Percentiles rank a stretch among this genome's conserved stretches.
These are phyloP conservation scores for Calonectria hongkongensis DNA, from an alignment of 2,329 filamentous ascomycete genomes.

Conservation along the genomic window DNA sequence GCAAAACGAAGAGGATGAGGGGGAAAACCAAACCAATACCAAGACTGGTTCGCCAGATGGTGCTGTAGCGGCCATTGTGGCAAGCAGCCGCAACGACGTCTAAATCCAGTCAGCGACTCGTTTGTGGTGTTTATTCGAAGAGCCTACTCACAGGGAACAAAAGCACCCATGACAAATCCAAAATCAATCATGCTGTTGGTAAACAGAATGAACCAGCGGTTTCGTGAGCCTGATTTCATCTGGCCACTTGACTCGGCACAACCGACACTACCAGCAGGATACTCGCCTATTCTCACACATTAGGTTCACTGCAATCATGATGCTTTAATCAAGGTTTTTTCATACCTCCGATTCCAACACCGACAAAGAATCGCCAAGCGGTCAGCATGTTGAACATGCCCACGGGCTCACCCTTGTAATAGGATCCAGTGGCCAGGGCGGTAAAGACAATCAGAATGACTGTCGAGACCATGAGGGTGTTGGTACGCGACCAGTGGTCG, in stretches of 20 bases:
- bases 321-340: constrained; percentile 5
- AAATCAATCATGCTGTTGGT: constrained; percentile 91
- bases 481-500: constrained; percentile 90
- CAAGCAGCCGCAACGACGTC: constrained; percentile 74
- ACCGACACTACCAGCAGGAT: constrained; percentile 86
- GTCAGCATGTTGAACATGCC: constrained; percentile 86
- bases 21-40: constrained; percentile 88
- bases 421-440: constrained; percentile 84
- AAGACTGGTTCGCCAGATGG: constrained; percentile 88
- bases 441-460: constrained; percentile 91
- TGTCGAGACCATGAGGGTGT: constrained; percentile 87
- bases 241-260: constrained; percentile 90
- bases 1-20: constrained; percentile 80
- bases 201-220: constrained; percentile 93
- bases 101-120: constrained; percentile 9
- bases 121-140: rapidly evolving
- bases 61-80: constrained; percentile 77
- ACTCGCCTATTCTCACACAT: constrained; percentile 72
- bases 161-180: constrained; percentile 87
- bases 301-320: neutral
- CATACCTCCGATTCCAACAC: constrained; percentile 84
- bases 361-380: constrained; percentile 88
- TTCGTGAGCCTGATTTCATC: constrained; percentile 86
- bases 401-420: constrained; percentile 79
- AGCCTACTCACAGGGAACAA: constrained; percentile 76